phyloP scores from a whole-genome alignment of 1,139 yeast genomes.

The Taphrina betulina region DNA sequence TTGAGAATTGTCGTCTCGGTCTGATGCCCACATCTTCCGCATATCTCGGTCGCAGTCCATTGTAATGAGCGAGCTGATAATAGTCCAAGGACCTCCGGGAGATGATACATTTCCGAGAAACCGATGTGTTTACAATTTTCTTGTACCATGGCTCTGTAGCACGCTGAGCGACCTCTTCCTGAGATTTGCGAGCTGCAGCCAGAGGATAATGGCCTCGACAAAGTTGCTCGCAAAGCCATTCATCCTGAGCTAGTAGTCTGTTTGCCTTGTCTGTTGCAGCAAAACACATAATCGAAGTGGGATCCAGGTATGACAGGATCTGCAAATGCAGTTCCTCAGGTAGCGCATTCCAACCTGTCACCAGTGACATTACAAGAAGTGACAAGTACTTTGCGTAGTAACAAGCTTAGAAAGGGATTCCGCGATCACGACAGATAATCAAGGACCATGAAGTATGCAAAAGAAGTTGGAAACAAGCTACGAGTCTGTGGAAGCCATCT shows the following conservation, averaged over 20 bases:
- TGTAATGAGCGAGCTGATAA: not conserved
- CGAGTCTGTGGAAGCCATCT: too few relatives aligned
- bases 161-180: not conserved
- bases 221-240: not conserved
- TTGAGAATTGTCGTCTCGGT: conserved; percentile 7
- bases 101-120: not conserved
- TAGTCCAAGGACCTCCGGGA: conserved; percentile 2
- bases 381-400: too few relatives aligned
- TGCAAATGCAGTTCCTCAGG: conserved; percentile 14
- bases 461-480: too few relatives aligned
- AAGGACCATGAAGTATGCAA: too few relatives aligned
- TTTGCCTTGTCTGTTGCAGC: not conserved
- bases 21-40: conserved; percentile 3
- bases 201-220: not conserved
- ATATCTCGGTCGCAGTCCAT: conserved; percentile 4
- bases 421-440: too few relatives aligned
- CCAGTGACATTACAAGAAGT: too few relatives aligned
- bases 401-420: too few relatives aligned
- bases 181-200: conserved; percentile 6
- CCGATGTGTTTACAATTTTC: too few relatives aligned
- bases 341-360: conserved; percentile 1
- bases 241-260: not conserved
- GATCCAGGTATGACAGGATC: conserved; percentile 3
- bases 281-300: not conserved
- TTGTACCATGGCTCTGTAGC: too few relatives aligned